Percentiles rank a stretch among this genome's conserved stretches.
Evolutionary conservation across 2,329 filamentous ascomycete genomes (phyloP).

Genomic region (Cyphellophora attinorum): DNA sequence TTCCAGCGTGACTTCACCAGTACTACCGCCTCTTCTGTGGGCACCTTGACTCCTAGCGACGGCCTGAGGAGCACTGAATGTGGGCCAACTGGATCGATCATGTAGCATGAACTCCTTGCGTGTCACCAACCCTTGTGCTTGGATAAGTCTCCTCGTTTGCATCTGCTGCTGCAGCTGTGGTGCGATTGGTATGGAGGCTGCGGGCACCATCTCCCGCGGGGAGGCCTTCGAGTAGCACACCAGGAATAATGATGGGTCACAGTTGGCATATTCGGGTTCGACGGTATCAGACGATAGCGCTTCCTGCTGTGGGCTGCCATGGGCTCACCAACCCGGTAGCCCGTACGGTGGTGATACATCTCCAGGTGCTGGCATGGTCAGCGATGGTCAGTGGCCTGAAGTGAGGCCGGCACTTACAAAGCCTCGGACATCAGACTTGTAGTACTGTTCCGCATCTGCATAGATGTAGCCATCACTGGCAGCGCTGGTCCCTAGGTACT

Average conservation of each 20-base stretch:
- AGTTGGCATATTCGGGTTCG: slow-evolving; percentile 59
- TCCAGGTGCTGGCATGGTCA: slow-evolving; percentile 80
- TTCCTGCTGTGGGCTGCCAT: slow-evolving; percentile 68
- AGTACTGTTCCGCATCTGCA: slow-evolving; percentile 70
- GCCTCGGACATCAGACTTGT: slow-evolving; percentile 61
- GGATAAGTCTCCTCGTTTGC: slow-evolving; percentile 45
- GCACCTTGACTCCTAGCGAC: slow-evolving; percentile 11
- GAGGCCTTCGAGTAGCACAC: slow-evolving; percentile 80
- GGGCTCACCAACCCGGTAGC: slow-evolving; percentile 65
- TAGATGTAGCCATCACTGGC: slow-evolving; percentile 90
- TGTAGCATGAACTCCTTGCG: slow-evolving; percentile 92
- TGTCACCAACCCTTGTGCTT: slow-evolving; percentile 70
- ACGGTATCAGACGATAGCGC: slow-evolving; percentile 74
- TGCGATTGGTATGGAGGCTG: slow-evolving; percentile 43
- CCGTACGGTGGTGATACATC: slow-evolving; percentile 71
- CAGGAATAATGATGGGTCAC: slow-evolving; percentile 79
- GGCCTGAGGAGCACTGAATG: slow-evolving; percentile 56
- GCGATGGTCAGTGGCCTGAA: slow-evolving; percentile 5
- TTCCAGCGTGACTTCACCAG: slow-evolving; percentile 50
- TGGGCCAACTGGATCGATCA: slow-evolving; percentile 83
- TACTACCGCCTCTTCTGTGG: slow-evolving; percentile 35
- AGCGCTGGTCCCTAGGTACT: slow-evolving; percentile 61
- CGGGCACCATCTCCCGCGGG: slow-evolving; percentile 61
- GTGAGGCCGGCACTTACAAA: slow-evolving; percentile 56
- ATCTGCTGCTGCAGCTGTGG: slow-evolving; percentile 32